Conservation (phyloP, 2,329 filamentous ascomycete genomes). For the Paramyrothecium roridum region DNA sequence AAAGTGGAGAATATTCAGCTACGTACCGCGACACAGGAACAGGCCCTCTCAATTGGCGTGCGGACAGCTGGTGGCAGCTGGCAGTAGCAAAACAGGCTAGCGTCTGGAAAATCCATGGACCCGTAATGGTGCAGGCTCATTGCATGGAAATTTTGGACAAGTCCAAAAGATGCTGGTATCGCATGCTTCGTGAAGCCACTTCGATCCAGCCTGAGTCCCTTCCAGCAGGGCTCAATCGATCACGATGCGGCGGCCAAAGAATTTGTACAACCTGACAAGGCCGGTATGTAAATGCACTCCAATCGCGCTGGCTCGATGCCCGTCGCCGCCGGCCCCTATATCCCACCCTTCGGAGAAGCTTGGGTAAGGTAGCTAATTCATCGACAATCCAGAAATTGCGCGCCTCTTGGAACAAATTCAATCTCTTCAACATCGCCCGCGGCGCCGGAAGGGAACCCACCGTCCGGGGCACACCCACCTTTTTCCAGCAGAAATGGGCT, state of each 20-base stretch:
- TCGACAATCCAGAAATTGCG: conserved; percentile 69
- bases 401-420: conserved; percentile 97
- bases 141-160: conserved; percentile 12
- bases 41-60: not conserved
- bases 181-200: conserved; percentile 13
- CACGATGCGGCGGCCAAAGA: conserved; percentile 53
- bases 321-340: not conserved
- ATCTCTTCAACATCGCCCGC: conserved; percentile 78
- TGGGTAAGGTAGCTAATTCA: conserved; percentile 12
- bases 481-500: conserved; percentile 98
- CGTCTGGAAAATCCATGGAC: conserved; percentile 24
- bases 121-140: not conserved
- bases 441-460: conserved; percentile 25
- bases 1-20: not conserved
- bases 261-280: conserved; percentile 65
- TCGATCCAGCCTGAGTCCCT: conserved; percentile 17
- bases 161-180: not conserved
- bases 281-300: conserved; percentile 38
- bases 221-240: conserved; percentile 23
- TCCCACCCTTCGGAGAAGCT: conserved; percentile 6
- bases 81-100: conserved; percentile 8
- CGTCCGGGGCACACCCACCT: conserved; percentile 52
- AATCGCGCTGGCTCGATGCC: not conserved
- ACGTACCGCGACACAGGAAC: too few relatives aligned
- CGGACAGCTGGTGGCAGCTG: conserved; percentile 13